Evolutionary conservation across 2,329 filamentous ascomycete genomes (phyloP), one percentile per base, ranked within the genome.

Genomic region (Ophiocordyceps robertsii): DNA sequence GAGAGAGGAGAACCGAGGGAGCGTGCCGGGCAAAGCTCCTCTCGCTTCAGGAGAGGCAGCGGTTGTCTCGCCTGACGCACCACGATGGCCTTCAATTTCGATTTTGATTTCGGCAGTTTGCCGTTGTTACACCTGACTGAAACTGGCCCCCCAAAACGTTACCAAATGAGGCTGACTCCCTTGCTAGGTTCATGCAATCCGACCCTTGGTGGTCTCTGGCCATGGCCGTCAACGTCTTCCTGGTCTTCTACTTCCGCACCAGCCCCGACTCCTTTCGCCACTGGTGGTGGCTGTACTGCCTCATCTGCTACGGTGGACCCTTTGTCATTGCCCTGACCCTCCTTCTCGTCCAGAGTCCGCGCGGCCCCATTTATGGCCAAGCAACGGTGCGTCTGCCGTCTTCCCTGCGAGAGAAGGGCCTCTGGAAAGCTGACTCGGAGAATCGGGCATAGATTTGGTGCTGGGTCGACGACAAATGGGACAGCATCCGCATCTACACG

Each of bases 161-260:
- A 3, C 24, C 6, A 9, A 7, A 67, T 70, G 52, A 71, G 67
- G 68, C 73, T 51, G 43, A 30, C 12, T 29, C 29, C 4, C 10
- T 37, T 10, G 9, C 16, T 47, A 85, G 80, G 76, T 87, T 86
- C 58, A 82, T 84, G 75, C 80, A 82, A 49, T 82, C 80, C 6
- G 82, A 86, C 59, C 77, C 80, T 0, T 72, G 83, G 63, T 88
- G 80, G 83, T 84, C 82, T 0, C 73, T 88, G 42, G 82, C 82
- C 48, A 90, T 92, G 84, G 83, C 84, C 3, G 69, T 82, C 55
- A 92, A 90, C 53, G 84, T 90, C 47, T 84, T 82, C 52, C 70
- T 89, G 41, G 74, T 78, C 45, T 78, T 78, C 56, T 78, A 77
- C 59, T 71, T 70, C 49, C 66, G 70, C n/a, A 68, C 70, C 39